These are phyloP conservation scores for Russula sp. DNA, from an alignment of 768 basidiomycete genomes.

Conservation along the genomic window DNA sequence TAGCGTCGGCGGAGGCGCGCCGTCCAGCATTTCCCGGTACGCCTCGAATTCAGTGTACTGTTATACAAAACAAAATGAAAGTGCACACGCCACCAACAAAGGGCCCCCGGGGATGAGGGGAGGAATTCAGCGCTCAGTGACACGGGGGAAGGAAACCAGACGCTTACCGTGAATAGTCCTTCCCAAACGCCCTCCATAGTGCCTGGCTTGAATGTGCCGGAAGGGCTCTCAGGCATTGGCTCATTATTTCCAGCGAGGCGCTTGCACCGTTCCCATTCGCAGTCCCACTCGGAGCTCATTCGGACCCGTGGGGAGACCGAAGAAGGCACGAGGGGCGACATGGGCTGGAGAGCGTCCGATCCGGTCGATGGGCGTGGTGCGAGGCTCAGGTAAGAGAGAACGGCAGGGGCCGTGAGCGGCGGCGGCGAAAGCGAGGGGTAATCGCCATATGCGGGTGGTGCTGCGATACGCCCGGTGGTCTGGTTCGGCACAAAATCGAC, in stretches of 20 bases:
- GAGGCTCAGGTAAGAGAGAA: constrained; percentile 60
- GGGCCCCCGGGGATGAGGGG: too few species aligned
- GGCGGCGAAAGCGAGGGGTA: constrained; percentile 44
- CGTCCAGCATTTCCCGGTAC: constrained; percentile 70
- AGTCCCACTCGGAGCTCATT: constrained; percentile 53
- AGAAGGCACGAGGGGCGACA: constrained; percentile 25
- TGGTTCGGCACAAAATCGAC: constrained; percentile 42
- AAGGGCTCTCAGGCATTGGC: constrained; percentile 30
- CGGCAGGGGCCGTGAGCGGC: constrained; percentile 62
- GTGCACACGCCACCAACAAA: too few species aligned
- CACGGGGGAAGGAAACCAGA: neutral
- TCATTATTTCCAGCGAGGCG: constrained; percentile 26
- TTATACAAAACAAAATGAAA: neutral
- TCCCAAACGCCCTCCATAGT: constrained; percentile 78
- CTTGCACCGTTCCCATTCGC: constrained; percentile 58
- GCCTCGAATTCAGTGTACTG: constrained; percentile 82
- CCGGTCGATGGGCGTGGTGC: constrained; percentile 28
- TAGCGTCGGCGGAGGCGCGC: constrained; percentile 55
- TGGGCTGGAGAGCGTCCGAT: constrained; percentile 23
- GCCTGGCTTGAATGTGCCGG: constrained; percentile 50
- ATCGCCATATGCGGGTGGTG: constrained; percentile 28
- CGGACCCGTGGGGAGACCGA: constrained; percentile 16
- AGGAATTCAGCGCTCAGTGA: neutral
- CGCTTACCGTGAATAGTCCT: constrained; percentile 61
- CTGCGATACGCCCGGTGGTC: neutral